A percentile compares a stretch with the other conserved stretches of the same genome.
Evolutionary conservation across 805 yeast genomes (phyloP).

Genomic region (Sungouiella blattae): DNA sequence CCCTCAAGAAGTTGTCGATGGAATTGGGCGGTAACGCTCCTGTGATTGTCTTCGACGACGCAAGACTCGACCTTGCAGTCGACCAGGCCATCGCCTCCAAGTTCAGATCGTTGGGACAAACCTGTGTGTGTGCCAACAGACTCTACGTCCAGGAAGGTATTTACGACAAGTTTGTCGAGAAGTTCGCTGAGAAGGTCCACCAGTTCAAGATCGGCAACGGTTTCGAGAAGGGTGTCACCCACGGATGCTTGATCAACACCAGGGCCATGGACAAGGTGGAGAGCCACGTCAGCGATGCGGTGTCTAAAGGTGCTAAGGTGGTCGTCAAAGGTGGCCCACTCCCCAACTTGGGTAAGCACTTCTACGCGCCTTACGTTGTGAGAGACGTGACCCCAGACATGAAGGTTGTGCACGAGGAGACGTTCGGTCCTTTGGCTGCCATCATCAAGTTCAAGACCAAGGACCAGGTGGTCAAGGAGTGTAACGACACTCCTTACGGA

Average conservation of each 20-base stretch:
- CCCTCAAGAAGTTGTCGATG: constrained; percentile 17
- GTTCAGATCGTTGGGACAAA: constrained; percentile 76
- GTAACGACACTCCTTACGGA: constrained; percentile 56
- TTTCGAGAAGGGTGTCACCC: constrained; percentile 47
- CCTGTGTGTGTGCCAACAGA: constrained; percentile 79
- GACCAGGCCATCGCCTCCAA: constrained; percentile 45
- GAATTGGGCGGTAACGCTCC: constrained; percentile 22
- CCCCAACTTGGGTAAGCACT: constrained; percentile 47
- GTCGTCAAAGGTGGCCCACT: constrained; percentile 51
- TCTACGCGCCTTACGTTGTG: constrained; percentile 54
- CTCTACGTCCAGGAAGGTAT: constrained; percentile 60
- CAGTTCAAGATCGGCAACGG: constrained; percentile 52
- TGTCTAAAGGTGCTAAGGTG: constrained; percentile 50
- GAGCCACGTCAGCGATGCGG: constrained; percentile 52
- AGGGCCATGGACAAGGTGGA: constrained; percentile 52
- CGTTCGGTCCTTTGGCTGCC: constrained; percentile 65
- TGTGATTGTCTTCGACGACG: constrained; percentile 19
- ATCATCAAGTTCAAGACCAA: constrained; percentile 50
- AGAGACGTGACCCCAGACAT: constrained; percentile 49
- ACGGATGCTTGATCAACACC: constrained; percentile 54
- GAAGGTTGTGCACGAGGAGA: constrained; percentile 53
- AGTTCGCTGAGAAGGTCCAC: constrained; percentile 45
- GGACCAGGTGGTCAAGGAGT: constrained; percentile 50
- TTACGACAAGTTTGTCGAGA: constrained; percentile 58
- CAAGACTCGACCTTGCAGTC: constrained; percentile 16